Conservation (phyloP, 768 basidiomycete genomes). For the Suillus tomentosus region DNA sequence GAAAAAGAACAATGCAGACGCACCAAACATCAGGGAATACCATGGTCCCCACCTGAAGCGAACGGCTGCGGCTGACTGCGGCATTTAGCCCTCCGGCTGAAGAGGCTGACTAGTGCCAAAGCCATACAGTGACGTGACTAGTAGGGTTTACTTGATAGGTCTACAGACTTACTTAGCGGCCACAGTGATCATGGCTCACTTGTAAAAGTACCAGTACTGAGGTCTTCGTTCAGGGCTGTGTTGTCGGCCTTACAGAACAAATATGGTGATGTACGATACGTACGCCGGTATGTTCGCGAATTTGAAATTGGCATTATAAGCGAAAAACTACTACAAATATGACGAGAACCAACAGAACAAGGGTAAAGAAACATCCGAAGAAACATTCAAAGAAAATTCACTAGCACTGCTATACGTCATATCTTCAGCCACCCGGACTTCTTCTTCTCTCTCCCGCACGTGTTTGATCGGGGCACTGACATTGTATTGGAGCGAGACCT, state of each 20-base stretch:
- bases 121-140: neutral
- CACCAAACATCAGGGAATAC: neutral
- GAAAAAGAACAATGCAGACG: neutral
- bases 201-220: neutral
- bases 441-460: conserved; percentile 30
- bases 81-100: neutral
- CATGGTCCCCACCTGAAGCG: neutral
- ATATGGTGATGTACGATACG: neutral
- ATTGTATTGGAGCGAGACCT: conserved; percentile 30
- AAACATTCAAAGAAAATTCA: neutral
- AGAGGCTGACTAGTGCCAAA: conserved; percentile 2
- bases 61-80: neutral
- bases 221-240: neutral
- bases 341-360: neutral
- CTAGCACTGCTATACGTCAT: conserved; percentile 13
- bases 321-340: conserved; percentile 3
- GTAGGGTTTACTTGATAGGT: neutral
- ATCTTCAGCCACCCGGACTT: conserved; percentile 33
- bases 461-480: conserved; percentile 15
- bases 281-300: neutral
- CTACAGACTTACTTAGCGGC: neutral
- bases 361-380: neutral
- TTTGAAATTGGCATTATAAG: conserved; percentile 4
- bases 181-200: neutral
- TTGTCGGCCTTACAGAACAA: neutral